Percentiles rank a stretch among this genome's conserved stretches.
phyloP scores from a whole-genome alignment of 371 early-diverging fungal species.

The Lichtheimia ramosa region DNA sequence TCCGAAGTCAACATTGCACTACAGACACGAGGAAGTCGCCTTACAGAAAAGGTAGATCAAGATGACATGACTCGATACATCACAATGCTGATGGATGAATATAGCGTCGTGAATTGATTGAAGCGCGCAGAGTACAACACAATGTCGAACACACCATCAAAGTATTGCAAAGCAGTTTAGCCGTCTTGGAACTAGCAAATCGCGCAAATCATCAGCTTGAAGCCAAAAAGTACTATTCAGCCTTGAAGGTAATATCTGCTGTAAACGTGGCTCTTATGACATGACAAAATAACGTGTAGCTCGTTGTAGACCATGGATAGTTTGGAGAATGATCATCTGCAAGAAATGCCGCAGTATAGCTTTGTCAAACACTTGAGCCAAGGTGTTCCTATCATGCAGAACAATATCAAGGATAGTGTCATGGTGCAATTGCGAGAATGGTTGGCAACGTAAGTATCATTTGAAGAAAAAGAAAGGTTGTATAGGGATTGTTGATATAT shows the following conservation, averaged over 20 bases:
- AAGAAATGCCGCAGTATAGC: conserved; percentile 67
- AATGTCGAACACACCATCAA: conserved; percentile 90
- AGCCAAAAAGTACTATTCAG: conserved; percentile 85
- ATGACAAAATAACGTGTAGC: neutral
- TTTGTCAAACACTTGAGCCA: conserved; percentile 81
- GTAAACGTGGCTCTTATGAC: neutral
- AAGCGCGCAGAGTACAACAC: conserved; percentile 78
- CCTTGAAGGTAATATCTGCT: conserved; percentile 66
- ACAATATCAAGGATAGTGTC: conserved; percentile 81
- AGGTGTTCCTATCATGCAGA: conserved; percentile 84
- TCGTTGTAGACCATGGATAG: conserved; percentile 72
- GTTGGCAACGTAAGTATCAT: conserved; percentile 70
- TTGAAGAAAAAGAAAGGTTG: neutral
- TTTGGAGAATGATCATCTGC: conserved; percentile 71
- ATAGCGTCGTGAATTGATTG: conserved; percentile 88
- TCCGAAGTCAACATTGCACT: conserved; percentile 81
- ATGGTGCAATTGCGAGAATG: conserved; percentile 88
- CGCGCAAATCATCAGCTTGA: conserved; percentile 82
- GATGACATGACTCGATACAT: too few relatives aligned
- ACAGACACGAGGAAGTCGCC: conserved; percentile 77
- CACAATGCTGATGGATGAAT: neutral
- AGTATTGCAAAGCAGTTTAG: conserved; percentile 78
- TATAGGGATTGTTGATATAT: neutral
- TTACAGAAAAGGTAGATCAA: conserved; percentile 70
- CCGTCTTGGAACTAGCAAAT: conserved; percentile 88